phyloP scores from a whole-genome alignment of 108 stramenopile species.

The Stephanodiscus triporus region DNA sequence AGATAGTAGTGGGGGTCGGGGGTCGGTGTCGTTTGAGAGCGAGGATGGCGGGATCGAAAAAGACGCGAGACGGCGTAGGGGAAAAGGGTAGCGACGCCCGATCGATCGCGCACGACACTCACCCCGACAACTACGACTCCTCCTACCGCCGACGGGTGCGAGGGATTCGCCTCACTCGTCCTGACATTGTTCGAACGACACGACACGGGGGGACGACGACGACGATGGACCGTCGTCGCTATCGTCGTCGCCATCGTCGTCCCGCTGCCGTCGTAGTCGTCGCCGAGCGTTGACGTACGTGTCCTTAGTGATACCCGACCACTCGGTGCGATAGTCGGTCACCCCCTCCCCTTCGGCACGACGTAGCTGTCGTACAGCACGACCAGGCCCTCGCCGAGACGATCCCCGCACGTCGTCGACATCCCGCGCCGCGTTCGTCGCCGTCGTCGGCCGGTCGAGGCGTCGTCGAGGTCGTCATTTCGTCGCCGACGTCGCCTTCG shows the following conservation, averaged over 20 bases:
- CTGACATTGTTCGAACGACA: constrained; percentile 52
- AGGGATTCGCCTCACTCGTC: constrained; percentile 43
- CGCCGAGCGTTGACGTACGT: constrained; percentile 14
- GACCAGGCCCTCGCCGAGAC: constrained; percentile 32
- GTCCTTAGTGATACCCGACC: constrained; percentile 52
- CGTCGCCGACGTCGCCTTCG: not conserved
- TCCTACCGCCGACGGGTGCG: constrained; percentile 35
- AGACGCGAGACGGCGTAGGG: no score
- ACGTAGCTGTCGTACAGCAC: constrained; percentile 58
- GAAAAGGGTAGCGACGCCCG: no score
- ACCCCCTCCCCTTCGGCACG: constrained; percentile 42
- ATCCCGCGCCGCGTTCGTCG: not conserved
- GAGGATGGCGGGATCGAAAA: not conserved
- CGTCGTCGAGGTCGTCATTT: no score
- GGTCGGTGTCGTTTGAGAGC: not conserved
- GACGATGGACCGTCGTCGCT: no score
- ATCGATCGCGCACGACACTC: no score
- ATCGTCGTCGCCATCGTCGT: not conserved
- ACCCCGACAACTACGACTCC: constrained; percentile 47
- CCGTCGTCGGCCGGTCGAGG: no score
- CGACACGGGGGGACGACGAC: no score
- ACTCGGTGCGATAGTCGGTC: constrained; percentile 57
- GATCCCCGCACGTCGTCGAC: constrained; percentile 1
- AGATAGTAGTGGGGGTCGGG: not conserved
- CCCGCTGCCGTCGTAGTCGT: no score